Evolutionary conservation across 805 yeast genomes (phyloP), one percentile per base, ranked within the genome.

Genomic region (Scheffersomyces ergatensis): DNA sequence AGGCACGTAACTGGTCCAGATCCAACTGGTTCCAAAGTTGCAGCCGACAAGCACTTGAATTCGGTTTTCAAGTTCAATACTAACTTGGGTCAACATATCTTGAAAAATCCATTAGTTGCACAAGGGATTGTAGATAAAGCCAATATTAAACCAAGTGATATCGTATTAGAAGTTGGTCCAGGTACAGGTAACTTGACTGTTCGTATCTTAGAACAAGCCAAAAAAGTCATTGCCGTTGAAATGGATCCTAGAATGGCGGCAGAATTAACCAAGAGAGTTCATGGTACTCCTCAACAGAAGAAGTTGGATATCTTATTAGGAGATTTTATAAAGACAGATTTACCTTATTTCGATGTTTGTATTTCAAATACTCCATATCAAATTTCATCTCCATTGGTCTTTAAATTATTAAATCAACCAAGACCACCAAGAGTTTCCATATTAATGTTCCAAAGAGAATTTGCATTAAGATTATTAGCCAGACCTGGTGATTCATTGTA

Each of bases 201-300:
- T 27, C 76, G 95, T 46, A 93, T 93, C 27, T 65, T 93, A 40
- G 97, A 92, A 53, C 85, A 89, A 62, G 98, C 97, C 0, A 76
- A 87, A 42, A 89, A 88, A 53, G 97, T 92, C n/a, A 78, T 88
- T 36, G 99, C 98, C 0, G 93, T 87, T 39, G 99, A 93, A 69
- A 90, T 90, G 89, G 99, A 93, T 67, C 99, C 99, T n/a, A 76
- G 97, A 68, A 93, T 93, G 99, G 99, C 98, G 2, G 98, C 98
- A 0, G 99, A 93, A 65, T 74, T 93, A 54, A 89, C 97, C 9
- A 93, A 93, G 63, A 83, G 99, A 72, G 98, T 93, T 13, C 97
- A 89, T 56, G 97, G 97, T 11, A 92, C 95, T n/a, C 90, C 97
- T 1, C 84, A 78, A 41, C 93, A 89, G 62, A 89, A 88, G 66